Evolutionary conservation across 495 filamentous ascomycete species (phyloP).

Genomic region (Thermothielavioides terrestris): DNA sequence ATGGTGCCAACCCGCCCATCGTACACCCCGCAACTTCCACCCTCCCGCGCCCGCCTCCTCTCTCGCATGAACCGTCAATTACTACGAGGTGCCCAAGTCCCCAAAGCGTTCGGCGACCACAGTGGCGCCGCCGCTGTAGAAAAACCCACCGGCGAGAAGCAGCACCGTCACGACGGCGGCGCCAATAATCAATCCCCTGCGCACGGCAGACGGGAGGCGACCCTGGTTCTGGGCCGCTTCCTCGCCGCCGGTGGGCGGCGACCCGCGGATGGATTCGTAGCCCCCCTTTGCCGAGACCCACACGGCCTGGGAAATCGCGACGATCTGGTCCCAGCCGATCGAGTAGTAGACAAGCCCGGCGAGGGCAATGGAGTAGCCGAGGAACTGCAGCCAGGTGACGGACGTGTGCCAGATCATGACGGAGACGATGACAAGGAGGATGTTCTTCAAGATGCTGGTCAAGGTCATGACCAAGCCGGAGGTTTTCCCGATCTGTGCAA

Average conservation of each 20-base stretch:
- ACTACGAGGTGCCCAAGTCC: too few relatives aligned
- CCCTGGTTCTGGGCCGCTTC: conserved; percentile 7
- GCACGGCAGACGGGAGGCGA: conserved; percentile 49
- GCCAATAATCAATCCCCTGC: conserved; percentile 58
- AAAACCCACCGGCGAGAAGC: conserved; percentile 37
- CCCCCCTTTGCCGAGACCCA: conserved; percentile 56
- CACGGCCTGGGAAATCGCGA: conserved; percentile 46
- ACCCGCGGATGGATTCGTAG: conserved; percentile 9
- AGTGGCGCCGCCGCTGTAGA: conserved; percentile 17
- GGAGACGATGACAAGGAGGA: conserved; percentile 56
- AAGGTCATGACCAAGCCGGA: conserved; percentile 70
- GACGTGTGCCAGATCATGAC: conserved; percentile 58
- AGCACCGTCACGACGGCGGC: conserved; percentile 44
- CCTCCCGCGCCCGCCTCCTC: too few relatives aligned
- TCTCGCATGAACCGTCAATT: too few relatives aligned
- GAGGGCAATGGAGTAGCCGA: conserved; percentile 60
- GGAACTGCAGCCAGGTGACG: conserved; percentile 49
- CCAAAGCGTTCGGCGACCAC: too few relatives aligned
- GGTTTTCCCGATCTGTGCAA: conserved; percentile 59
- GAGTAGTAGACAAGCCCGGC: conserved; percentile 59
- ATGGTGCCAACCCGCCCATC: too few relatives aligned
- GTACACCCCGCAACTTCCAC: too few relatives aligned
- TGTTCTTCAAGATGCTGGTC: conserved; percentile 68
- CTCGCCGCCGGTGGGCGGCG: not conserved
- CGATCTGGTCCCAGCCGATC: conserved; percentile 58